Evolutionary conservation across 2,329 filamentous ascomycete species (phyloP).

Genomic region (Helminthosporium solani): DNA sequence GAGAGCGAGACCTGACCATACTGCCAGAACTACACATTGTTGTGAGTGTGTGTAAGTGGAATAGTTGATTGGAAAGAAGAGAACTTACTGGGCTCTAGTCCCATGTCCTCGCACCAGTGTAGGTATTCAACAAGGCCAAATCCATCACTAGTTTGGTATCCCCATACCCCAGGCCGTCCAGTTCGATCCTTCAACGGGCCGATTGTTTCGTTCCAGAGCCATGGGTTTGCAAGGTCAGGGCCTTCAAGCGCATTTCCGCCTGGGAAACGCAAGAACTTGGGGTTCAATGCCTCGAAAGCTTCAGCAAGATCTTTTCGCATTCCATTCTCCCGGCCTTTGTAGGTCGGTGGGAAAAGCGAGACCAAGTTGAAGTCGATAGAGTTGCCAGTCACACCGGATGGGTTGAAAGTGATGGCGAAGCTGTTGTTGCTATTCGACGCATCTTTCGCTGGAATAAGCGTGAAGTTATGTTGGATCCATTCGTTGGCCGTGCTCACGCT

Average conservation of each 20-base stretch:
- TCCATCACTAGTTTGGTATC: slow-evolving; percentile 48
- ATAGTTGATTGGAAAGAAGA: too few species aligned
- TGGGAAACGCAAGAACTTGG: slow-evolving; percentile 51
- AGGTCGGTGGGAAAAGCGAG: slow-evolving; percentile 53
- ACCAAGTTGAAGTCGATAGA: slow-evolving; percentile 53
- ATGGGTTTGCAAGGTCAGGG: slow-evolving; percentile 22
- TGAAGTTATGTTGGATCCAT: slow-evolving; percentile 15
- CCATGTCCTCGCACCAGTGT: slow-evolving; percentile 50
- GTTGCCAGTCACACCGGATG: slow-evolving; percentile 28
- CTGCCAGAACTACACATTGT: slow-evolving; percentile 25
- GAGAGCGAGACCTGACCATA: slow-evolving; percentile 46
- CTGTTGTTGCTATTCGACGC: slow-evolving; percentile 50
- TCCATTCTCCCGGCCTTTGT: slow-evolving; percentile 51
- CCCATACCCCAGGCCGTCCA: slow-evolving; percentile 49
- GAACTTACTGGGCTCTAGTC: too few species aligned
- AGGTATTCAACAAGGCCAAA: slow-evolving; percentile 52
- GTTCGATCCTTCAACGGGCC: slow-evolving; percentile 52
- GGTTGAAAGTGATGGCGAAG: slow-evolving; percentile 50
- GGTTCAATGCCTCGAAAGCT: slow-evolving; percentile 38
- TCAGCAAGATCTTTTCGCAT: slow-evolving; percentile 50
- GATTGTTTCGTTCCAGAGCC: slow-evolving; percentile 53
- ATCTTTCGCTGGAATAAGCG: slow-evolving; percentile 9
- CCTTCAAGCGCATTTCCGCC: slow-evolving; percentile 53
- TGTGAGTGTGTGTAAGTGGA: not conserved
- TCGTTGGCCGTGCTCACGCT: slow-evolving; percentile 1